These are phyloP conservation scores for Conoideocrella luteorostrata DNA, from an alignment of 2,329 filamentous ascomycete genomes.

Conservation along the genomic window DNA sequence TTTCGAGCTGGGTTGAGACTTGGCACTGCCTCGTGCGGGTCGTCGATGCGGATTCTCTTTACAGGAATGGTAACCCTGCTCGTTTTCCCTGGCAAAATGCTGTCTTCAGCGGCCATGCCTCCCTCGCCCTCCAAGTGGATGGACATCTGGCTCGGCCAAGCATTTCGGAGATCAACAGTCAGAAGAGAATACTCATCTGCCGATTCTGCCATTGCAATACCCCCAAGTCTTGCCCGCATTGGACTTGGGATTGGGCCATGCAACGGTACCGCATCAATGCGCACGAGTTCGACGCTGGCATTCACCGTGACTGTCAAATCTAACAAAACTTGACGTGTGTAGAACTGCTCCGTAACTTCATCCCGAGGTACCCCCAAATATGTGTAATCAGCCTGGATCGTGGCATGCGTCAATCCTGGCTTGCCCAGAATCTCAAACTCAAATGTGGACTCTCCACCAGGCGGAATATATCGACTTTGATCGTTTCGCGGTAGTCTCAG, in stretches of 20 bases:
- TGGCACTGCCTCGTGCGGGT: slow-evolving; percentile 72
- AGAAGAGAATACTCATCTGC: slow-evolving; percentile 67
- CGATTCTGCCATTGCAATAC: slow-evolving; percentile 29
- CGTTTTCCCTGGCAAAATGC: slow-evolving; percentile 61
- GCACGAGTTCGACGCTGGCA: slow-evolving; percentile 74
- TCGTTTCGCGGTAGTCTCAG: slow-evolving; percentile 49
- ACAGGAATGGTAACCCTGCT: slow-evolving; percentile 71
- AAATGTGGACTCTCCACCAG: slow-evolving; percentile 64
- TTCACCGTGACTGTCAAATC: slow-evolving; percentile 87
- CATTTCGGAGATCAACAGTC: slow-evolving; percentile 78
- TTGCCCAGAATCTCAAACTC: slow-evolving; percentile 82
- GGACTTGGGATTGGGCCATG: slow-evolving; percentile 57
- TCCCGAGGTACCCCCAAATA: slow-evolving; percentile 65
- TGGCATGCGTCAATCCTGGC: slow-evolving; percentile 71
- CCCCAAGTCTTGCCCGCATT: slow-evolving; percentile 46
- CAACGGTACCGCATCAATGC: slow-evolving; percentile 73
- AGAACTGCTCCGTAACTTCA: slow-evolving; percentile 66
- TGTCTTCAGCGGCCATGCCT: slow-evolving; percentile 43
- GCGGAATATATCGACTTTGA: slow-evolving; percentile 53
- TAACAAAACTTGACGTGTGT: slow-evolving; percentile 75
- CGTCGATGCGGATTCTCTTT: slow-evolving; percentile 66
- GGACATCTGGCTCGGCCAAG: slow-evolving; percentile 75
- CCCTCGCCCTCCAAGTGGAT: slow-evolving; percentile 54
- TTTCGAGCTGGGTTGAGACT: slow-evolving; percentile 74
- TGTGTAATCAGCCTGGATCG: slow-evolving; percentile 81